phyloP scores from a whole-genome alignment of 768 basidiomycete species.

The Tylopilus intermedius region DNA sequence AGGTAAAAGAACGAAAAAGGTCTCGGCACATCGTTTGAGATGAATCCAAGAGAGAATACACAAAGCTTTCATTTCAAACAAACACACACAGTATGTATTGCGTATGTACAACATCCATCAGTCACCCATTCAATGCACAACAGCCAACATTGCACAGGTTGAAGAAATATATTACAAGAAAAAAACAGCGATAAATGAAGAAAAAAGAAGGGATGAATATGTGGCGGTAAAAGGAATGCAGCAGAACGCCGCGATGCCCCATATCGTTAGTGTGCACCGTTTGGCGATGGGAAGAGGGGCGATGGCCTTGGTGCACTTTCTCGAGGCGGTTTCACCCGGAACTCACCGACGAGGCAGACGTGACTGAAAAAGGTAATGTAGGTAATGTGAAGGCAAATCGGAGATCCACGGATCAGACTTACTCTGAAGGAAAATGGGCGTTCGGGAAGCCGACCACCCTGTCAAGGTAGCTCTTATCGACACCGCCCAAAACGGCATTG shows the following conservation, averaged over 20 bases:
- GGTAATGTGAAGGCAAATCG: constrained; percentile 1
- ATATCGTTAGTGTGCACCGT: constrained; percentile 29
- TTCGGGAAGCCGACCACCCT: constrained; percentile 97
- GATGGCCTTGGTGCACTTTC: constrained; percentile 36
- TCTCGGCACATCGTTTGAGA: not conserved
- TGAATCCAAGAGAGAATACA: constrained; percentile 8
- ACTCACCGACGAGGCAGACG: constrained; percentile 65
- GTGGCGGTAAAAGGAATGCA: not conserved
- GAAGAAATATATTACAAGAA: constrained; percentile 23
- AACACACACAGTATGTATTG: constrained; percentile 16
- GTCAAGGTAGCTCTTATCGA: constrained; percentile 79
- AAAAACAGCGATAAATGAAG: constrained; percentile 23
- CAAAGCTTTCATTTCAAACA: constrained; percentile 14
- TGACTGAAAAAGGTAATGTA: constrained; percentile 45
- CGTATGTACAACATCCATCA: constrained; percentile 16
- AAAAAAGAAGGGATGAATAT: constrained; percentile 12
- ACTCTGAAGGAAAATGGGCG: constrained; percentile 96
- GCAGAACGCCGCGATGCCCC: constrained; percentile 4
- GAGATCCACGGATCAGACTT: constrained; percentile 34
- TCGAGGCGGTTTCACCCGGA: constrained; percentile 73
- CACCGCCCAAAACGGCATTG: constrained; percentile 82
- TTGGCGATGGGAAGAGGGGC: constrained; percentile 37
- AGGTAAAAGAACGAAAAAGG: not conserved
- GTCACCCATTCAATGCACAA: constrained; percentile 18
- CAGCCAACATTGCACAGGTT: constrained; percentile 26